A percentile compares a stretch with the other conserved stretches of the same genome.
Conservation (phyloP, 495 filamentous ascomycete genomes). For the Aspergillus leporis region DNA sequence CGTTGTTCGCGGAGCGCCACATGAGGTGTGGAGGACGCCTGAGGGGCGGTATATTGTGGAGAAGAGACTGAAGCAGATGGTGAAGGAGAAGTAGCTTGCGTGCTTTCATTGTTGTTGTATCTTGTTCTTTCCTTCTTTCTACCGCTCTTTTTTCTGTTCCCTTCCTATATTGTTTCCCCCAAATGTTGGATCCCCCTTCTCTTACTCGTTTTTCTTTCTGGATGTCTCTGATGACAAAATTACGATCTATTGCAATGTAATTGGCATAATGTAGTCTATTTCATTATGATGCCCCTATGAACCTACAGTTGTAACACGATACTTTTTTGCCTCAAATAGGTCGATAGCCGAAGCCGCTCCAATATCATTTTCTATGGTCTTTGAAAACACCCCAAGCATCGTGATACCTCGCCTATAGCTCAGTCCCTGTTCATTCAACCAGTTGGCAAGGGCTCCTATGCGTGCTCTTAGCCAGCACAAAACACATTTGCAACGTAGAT, state of each 20-base stretch:
- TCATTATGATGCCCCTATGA: not conserved
- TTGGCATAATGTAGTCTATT: not conserved
- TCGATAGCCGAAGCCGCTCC: too few species aligned
- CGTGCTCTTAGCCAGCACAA: not conserved
- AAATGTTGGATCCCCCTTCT: too few species aligned
- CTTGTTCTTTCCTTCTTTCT: not conserved
- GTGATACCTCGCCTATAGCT: too few species aligned
- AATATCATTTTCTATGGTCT: too few species aligned
- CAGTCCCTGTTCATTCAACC: not conserved
- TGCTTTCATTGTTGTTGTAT: not conserved
- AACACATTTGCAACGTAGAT: not conserved
- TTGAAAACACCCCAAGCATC: too few species aligned
- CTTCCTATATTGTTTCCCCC: too few species aligned
- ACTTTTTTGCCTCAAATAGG: too few species aligned
- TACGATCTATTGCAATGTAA: not conserved
- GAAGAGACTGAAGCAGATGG: slow-evolving; percentile 63
- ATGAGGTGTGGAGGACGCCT: slow-evolving; percentile 75
- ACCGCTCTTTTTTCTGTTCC: not conserved
- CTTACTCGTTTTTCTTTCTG: not conserved
- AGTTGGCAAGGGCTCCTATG: not conserved
- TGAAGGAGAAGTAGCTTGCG: slow-evolving; percentile 30
- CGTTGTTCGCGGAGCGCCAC: slow-evolving; percentile 79
- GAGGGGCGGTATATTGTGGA: slow-evolving; percentile 71
- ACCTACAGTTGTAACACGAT: too few species aligned
- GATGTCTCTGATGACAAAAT: not conserved